Percentiles rank a stretch among this genome's conserved stretches.
Evolutionary conservation across 1,139 yeast species (phyloP).

Genomic region (Kurtzmaniella natalensis): DNA sequence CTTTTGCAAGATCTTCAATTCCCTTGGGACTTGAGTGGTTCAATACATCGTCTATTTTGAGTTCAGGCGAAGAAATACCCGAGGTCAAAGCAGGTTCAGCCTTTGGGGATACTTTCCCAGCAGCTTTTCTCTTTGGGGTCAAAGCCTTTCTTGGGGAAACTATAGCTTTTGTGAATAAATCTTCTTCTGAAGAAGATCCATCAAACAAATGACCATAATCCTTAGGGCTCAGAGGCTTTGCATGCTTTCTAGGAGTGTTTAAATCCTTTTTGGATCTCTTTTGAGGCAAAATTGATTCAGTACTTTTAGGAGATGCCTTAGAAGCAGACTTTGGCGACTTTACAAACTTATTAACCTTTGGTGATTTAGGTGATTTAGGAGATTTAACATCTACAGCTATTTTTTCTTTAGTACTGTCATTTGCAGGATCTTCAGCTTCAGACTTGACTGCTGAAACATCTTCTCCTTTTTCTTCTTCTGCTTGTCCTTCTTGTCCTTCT

Average conservation of each 20-base stretch:
- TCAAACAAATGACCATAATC: slow-evolving; percentile 7
- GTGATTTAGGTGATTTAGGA: neutral
- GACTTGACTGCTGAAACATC: slow-evolving; percentile 1
- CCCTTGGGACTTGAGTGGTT: neutral
- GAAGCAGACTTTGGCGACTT: slow-evolving; percentile 6
- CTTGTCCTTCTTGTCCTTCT: neutral
- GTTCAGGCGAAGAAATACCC: too few relatives aligned
- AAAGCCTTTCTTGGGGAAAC: slow-evolving; percentile 3
- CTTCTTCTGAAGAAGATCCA: slow-evolving; percentile 9
- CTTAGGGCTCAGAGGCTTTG: neutral
- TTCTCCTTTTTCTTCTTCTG: slow-evolving; percentile 1
- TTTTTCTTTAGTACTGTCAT: too few relatives aligned
- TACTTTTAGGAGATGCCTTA: slow-evolving; percentile 2
- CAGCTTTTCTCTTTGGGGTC: slow-evolving; percentile 2
- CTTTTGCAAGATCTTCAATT: slow-evolving; percentile 3
- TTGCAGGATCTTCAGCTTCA: too few relatives aligned
- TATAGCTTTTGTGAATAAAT: slow-evolving; percentile 3
- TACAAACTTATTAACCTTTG: slow-evolving; percentile 1
- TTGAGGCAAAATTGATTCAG: slow-evolving; percentile 6
- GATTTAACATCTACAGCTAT: too few relatives aligned
- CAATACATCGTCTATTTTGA: neutral
- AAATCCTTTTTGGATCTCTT: slow-evolving; percentile 3
- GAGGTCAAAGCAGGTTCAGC: too few relatives aligned
- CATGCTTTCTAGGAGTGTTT: slow-evolving; percentile 1
- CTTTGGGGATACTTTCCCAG: slow-evolving; percentile 6